These are phyloP conservation scores for Monosporascus sp. DNA, from an alignment of 2,329 filamentous ascomycete species.

Conservation along the genomic window DNA sequence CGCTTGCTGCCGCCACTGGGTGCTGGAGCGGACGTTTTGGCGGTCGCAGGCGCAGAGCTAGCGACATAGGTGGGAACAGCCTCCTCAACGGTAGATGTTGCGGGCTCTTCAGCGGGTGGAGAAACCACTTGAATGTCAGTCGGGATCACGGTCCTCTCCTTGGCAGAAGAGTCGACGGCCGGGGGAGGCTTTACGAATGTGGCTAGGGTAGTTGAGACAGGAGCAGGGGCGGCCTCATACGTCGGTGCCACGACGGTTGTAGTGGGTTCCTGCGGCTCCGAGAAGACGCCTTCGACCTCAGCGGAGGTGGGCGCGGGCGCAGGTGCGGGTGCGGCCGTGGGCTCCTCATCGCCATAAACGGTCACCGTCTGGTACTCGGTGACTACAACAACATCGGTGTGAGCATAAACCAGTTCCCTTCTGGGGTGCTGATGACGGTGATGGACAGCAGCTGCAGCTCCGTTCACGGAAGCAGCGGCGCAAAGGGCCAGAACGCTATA, in stretches of 20 bases:
- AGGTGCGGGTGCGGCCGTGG: constrained; percentile 3
- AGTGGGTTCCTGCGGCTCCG: no score
- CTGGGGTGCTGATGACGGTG: constrained; percentile 25
- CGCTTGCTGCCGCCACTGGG: constrained; percentile 18
- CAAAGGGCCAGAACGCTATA: constrained; percentile 25
- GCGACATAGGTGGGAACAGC: background rate
- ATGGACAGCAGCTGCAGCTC: constrained; percentile 18
- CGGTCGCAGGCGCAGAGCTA: constrained; percentile 4
- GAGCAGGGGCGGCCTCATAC: background rate
- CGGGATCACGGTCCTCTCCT: constrained; percentile 6
- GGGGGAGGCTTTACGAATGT: constrained; percentile 17
- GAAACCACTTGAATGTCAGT: background rate
- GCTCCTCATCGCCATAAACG: constrained; percentile 17
- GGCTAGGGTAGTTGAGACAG: constrained; percentile 17
- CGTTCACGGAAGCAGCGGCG: constrained; percentile 23
- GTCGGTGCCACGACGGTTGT: constrained; percentile 7
- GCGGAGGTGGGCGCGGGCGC: background rate
- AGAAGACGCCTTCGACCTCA: background rate
- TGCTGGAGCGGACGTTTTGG: constrained; percentile 2
- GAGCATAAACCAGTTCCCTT: constrained; percentile 22
- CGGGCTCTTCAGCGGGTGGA: background rate
- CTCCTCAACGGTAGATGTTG: background rate
- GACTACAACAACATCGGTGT: constrained; percentile 24
- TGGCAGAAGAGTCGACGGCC: constrained; percentile 1
- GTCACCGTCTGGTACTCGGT: constrained; percentile 26